phyloP scores from a whole-genome alignment of 768 basidiomycete species.

The Leccinellum luteum region DNA sequence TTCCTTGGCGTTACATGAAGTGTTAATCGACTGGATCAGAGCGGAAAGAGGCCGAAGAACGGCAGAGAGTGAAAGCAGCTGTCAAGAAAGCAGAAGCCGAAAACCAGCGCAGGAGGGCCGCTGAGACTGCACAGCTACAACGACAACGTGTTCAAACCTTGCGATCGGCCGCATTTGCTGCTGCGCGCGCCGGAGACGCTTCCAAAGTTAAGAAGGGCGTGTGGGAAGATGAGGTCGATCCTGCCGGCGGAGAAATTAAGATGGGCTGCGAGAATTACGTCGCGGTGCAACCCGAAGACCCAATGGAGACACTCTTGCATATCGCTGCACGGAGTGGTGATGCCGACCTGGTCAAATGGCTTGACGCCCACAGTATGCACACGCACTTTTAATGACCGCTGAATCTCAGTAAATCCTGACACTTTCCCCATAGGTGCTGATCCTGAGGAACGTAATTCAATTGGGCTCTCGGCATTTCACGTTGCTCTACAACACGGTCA shows the following conservation, averaged over 20 bases:
- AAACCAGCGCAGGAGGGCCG: constrained; percentile 44
- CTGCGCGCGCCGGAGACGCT: constrained; percentile 55
- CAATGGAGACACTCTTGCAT: constrained; percentile 67
- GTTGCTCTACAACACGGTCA: constrained; percentile 55
- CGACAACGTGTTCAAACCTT: constrained; percentile 50
- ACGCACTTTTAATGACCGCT: constrained; percentile 22
- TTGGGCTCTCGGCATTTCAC: constrained; percentile 64
- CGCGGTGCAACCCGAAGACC: constrained; percentile 45
- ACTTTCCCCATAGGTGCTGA: constrained; percentile 55
- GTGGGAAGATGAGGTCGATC: constrained; percentile 70
- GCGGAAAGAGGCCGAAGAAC: constrained; percentile 52
- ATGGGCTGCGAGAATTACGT: constrained; percentile 53
- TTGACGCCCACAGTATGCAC: constrained; percentile 65
- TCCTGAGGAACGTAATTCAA: constrained; percentile 62
- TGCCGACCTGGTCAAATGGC: constrained; percentile 60
- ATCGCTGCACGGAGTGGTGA: constrained; percentile 60
- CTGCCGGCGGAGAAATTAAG: constrained; percentile 68
- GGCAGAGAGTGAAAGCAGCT: constrained; percentile 53
- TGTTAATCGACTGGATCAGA: constrained; percentile 30
- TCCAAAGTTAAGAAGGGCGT: constrained; percentile 59
- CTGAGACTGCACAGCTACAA: constrained; percentile 45
- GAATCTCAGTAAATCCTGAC: constrained; percentile 17
- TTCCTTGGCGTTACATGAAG: constrained; percentile 4
- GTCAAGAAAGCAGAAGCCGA: constrained; percentile 57
- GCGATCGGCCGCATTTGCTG: constrained; percentile 63